phyloP scores from a whole-genome alignment of 148 eudicot species.

The Salicornia ramosissima region DNA sequence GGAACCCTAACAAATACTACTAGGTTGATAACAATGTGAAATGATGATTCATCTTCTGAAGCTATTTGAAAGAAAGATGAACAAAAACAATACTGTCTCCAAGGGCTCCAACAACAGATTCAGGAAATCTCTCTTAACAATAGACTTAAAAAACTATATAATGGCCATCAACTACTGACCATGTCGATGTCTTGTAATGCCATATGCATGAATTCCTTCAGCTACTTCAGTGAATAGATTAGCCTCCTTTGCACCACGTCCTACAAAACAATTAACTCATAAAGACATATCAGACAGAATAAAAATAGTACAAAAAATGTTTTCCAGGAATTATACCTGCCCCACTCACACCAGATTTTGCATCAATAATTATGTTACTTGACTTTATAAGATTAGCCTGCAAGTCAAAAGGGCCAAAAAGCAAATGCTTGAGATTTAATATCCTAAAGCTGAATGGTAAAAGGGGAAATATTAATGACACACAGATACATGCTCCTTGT shows the following conservation, averaged over 20 bases:
- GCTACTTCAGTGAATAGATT: slow-evolving; percentile 91
- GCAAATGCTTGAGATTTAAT: too few relatives aligned
- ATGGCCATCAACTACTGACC: slow-evolving; percentile 43
- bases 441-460: neutral
- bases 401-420: slow-evolving; percentile 16
- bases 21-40: too few relatives aligned
- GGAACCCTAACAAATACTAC: neutral
- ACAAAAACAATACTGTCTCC: neutral
- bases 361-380: slow-evolving; percentile 67
- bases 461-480: neutral
- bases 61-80: neutral
- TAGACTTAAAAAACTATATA: neutral
- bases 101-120: neutral
- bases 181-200: slow-evolving; percentile 91
- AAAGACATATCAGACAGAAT: too few relatives aligned
- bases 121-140: neutral
- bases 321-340: slow-evolving; percentile 47
- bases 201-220: slow-evolving; percentile 93
- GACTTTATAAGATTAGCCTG: slow-evolving; percentile 70
- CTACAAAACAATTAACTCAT: slow-evolving; percentile 33
- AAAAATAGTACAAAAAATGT: neutral
- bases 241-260: slow-evolving; percentile 96
- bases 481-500: neutral
- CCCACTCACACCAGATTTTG: slow-evolving; percentile 98
- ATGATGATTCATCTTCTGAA: too few relatives aligned